Percentiles rank a stretch among this genome's conserved stretches.
Conservation (phyloP, 495 filamentous ascomycete genomes). For the Neurospora intermedia region DNA sequence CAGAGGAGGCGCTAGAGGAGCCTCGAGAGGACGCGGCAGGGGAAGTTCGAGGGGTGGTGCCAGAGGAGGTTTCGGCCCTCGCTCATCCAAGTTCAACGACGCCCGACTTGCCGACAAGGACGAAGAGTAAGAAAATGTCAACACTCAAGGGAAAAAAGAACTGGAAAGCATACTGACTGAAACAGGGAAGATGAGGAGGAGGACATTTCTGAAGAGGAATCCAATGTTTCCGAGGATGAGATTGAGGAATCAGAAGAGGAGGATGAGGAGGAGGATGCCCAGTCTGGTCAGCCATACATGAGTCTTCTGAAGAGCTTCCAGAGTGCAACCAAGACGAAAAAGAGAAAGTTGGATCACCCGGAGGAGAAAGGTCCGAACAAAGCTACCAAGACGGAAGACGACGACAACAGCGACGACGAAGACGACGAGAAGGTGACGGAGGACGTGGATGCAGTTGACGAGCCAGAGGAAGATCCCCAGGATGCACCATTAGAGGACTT, state of each 20-base stretch:
- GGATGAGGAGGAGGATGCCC: slow-evolving; percentile 26
- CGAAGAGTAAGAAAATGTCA: slow-evolving; percentile 21
- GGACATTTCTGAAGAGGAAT: slow-evolving; percentile 16
- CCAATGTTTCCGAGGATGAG: slow-evolving; percentile 32
- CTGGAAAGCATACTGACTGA: not conserved
- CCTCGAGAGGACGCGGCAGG: slow-evolving; percentile 15
- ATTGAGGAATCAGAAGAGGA: slow-evolving; percentile 27
- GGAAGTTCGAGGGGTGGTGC: slow-evolving; percentile 17
- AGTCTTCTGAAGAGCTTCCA: slow-evolving; percentile 57
- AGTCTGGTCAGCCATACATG: slow-evolving; percentile 44
- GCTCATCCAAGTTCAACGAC: slow-evolving; percentile 27
- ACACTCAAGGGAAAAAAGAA: not conserved
- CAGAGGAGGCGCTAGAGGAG: slow-evolving; percentile 15
- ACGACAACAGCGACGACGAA: slow-evolving; percentile 6
- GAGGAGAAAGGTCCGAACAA: slow-evolving; percentile 2
- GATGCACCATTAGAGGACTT: slow-evolving; percentile 24
- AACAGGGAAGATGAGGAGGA: slow-evolving; percentile 11
- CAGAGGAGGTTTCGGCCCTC: slow-evolving; percentile 21
- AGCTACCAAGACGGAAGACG: slow-evolving; percentile 3
- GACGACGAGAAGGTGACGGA: slow-evolving; percentile 11
- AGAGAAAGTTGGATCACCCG: slow-evolving; percentile 49
- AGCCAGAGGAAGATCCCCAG: slow-evolving; percentile 35
- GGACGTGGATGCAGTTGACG: slow-evolving; percentile 16
- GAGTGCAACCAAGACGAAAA: slow-evolving; percentile 50
- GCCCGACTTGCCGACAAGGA: slow-evolving; percentile 22